Evolutionary conservation across 352 stramenopile species (phyloP).

Genomic region (Pythium dissotocum): DNA sequence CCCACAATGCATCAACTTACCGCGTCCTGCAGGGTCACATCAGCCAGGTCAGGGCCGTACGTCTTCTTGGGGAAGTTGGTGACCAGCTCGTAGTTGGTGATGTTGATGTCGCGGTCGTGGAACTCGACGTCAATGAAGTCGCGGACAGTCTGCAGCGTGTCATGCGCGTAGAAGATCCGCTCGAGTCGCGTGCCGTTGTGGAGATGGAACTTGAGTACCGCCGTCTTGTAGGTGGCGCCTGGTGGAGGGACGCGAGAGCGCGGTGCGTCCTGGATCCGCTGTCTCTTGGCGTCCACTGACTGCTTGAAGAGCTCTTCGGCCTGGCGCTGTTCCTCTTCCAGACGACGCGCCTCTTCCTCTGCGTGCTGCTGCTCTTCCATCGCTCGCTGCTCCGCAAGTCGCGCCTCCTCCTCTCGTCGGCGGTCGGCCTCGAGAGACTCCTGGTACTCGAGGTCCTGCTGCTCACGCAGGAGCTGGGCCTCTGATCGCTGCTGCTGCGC

Average conservation of each 20-base stretch:
- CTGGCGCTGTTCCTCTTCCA: constrained; percentile 32
- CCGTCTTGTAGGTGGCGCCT: constrained; percentile 65
- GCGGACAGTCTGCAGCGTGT: constrained; percentile 74
- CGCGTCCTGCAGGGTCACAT: constrained; percentile 69
- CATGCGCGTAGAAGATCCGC: constrained; percentile 78
- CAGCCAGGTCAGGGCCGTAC: constrained; percentile 58
- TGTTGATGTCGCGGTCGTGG: constrained; percentile 71
- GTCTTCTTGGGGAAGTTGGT: constrained; percentile 86
- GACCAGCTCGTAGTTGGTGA: constrained; percentile 79
- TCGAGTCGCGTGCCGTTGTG: constrained; percentile 77
- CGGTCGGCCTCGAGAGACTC: constrained; percentile 91
- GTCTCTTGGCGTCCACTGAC: constrained; percentile 64
- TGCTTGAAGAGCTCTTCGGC: constrained; percentile 37
- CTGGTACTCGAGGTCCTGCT: constrained; percentile 94
- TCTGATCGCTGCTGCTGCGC: constrained; percentile 78
- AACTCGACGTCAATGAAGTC: constrained; percentile 85
- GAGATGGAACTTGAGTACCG: constrained; percentile 78
- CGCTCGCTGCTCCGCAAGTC: constrained; percentile 46
- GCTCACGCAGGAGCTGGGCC: constrained; percentile 84
- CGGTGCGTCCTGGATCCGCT: constrained; percentile 42
- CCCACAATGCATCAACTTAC: constrained; percentile 31
- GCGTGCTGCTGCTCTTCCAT: constrained; percentile 40
- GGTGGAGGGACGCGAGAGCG: constrained; percentile 48
- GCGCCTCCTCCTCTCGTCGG: constrained; percentile 57
- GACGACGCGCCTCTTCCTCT: constrained; percentile 37